These are phyloP conservation scores for Mortierella sp. DNA, from an alignment of 371 early-diverging fungal genomes.

Conservation along the genomic window DNA sequence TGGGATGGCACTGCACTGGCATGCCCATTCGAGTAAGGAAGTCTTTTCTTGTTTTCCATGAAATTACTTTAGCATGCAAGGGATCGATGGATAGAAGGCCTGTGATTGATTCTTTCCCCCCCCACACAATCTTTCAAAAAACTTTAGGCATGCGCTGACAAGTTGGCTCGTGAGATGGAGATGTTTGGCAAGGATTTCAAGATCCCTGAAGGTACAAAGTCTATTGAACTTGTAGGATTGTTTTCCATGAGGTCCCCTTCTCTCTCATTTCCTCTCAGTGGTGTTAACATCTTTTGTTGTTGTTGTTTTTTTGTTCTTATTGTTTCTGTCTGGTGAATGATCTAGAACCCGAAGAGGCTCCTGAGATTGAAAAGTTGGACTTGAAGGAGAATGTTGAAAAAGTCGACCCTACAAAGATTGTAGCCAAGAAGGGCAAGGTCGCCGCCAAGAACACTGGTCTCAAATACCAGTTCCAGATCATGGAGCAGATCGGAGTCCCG, in stretches of 20 bases:
- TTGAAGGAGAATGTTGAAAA: slow-evolving; percentile 55
- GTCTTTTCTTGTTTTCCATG: neutral
- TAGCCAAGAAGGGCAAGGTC: slow-evolving; percentile 86
- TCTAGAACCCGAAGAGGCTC: slow-evolving; percentile 57
- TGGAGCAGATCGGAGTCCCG: slow-evolving; percentile 93
- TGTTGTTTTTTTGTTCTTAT: too few species aligned
- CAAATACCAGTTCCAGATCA: slow-evolving; percentile 97
- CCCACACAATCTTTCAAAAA: neutral
- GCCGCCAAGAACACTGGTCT: slow-evolving; percentile 87
- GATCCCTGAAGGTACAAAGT: slow-evolving; percentile 59
- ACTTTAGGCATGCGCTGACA: slow-evolving; percentile 95
- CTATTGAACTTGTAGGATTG: too few species aligned
- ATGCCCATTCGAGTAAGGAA: slow-evolving; percentile 98
- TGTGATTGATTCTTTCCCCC: too few species aligned
- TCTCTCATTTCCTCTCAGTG: too few species aligned
- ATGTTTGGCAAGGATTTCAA: slow-evolving; percentile 92
- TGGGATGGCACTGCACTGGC: slow-evolving; percentile 99
- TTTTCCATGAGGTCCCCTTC: too few species aligned
- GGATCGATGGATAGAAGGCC: too few species aligned
- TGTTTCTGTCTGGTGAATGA: too few species aligned
- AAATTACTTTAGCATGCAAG: neutral
- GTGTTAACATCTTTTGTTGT: too few species aligned
- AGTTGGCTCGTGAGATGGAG: slow-evolving; percentile 94
- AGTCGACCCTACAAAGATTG: slow-evolving; percentile 72
- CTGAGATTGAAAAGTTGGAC: slow-evolving; percentile 59